Evolutionary conservation across 2,329 filamentous ascomycete genomes (phyloP), one percentile per base, ranked within the genome.

Genomic region (Claviceps quebecensis): DNA sequence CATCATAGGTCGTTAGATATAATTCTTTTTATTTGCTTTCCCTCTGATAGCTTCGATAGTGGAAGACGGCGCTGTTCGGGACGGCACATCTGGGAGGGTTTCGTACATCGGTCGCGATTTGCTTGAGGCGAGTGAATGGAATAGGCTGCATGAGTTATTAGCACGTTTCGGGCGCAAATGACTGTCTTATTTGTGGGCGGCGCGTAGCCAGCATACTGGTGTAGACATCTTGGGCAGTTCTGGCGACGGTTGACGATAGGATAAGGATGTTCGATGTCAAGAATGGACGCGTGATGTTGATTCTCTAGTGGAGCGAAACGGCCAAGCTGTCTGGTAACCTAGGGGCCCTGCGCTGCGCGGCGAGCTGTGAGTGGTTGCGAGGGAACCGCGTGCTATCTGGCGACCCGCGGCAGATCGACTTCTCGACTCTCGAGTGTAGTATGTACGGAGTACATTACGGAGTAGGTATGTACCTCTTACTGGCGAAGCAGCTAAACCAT

Each of bases 81-180:
- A 26, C 47, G 47, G 22, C 22, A 36, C 1, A 4, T 16, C 17
- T 37, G n/a, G 37, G 22, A 34, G n/a, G 16, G 49, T 53, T 54
- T 72, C 80, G 63, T 77, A 91, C 87, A 74, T 91, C 85, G 65
- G 80, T 82, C 60, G 86, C 84, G 66, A 95, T 91, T 72, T 93
- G 86, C 72, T 84, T 86, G 58, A 95, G 79, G 58, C 88, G 77
- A 62, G 81, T 83, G 59, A 82, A 76, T 54, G 86, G 77, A 61
- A 95, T 77, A 54, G 88, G 88, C 86, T 91, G 62, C 38, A 36
- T 9, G 6, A 17, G 26, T 29, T 5, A 23, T 48, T 39, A 45
- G 45, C 39, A 36, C 37, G 37, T 5, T 34, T 11, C 37, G 9
- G 8, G 26, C 26, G 26, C 44, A 36, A 11, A 46, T 11, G n/a